phyloP scores from a whole-genome alignment of 495 filamentous ascomycete species.

The Penicilliopsis zonata region DNA sequence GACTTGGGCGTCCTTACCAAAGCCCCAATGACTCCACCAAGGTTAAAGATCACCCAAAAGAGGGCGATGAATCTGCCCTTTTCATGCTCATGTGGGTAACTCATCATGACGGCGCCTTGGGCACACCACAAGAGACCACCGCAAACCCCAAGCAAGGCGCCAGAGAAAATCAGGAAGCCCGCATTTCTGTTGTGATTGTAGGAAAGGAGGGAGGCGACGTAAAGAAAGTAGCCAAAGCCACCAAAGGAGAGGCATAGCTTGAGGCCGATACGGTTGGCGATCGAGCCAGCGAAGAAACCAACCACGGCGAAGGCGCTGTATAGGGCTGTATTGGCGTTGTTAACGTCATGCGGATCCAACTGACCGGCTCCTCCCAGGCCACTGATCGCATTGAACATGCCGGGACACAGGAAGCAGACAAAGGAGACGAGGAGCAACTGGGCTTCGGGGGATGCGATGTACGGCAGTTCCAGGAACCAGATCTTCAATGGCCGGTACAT shows the following conservation, averaged over 20 bases:
- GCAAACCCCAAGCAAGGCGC: conserved; percentile 54
- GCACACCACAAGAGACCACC: conserved; percentile 85
- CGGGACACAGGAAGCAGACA: conserved; percentile 84
- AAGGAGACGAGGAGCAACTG: conserved; percentile 68
- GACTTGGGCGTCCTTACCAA: conserved; percentile 36
- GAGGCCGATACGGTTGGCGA: conserved; percentile 67
- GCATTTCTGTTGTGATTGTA: conserved; percentile 67
- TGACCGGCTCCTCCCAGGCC: conserved; percentile 66
- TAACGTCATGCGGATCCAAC: conserved; percentile 46
- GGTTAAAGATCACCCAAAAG: conserved; percentile 95
- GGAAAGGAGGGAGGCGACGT: conserved; percentile 62
- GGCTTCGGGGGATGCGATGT: conserved; percentile 64
- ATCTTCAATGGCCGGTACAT: conserved; percentile 57
- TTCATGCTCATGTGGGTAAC: conserved; percentile 66
- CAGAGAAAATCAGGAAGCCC: conserved; percentile 46
- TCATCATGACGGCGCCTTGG: conserved; percentile 93
- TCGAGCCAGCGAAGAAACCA: conserved; percentile 75
- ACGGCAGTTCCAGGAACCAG: conserved; percentile 42
- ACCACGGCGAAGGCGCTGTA: conserved; percentile 80
- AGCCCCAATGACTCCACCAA: conserved; percentile 81
- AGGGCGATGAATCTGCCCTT: conserved; percentile 84
- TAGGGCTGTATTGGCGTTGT: conserved; percentile 59
- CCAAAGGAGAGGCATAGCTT: conserved; percentile 63
- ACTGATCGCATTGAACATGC: conserved; percentile 70
- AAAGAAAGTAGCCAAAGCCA: conserved; percentile 79